Base-by-base conservation (phyloP, 345 rosid genomes). In the Rhodamnia rubescens region DNA sequence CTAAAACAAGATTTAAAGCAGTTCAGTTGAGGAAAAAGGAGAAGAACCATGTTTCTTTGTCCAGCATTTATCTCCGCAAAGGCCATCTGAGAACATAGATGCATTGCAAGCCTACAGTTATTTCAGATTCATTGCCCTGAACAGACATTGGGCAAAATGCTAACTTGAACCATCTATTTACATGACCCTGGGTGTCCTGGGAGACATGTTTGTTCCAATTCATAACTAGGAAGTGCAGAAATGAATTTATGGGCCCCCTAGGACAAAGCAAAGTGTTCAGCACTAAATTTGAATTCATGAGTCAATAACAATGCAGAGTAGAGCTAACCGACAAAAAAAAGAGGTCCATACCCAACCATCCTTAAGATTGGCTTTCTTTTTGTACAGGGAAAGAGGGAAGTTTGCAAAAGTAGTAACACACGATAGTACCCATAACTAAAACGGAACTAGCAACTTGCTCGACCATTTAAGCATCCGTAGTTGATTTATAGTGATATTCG, bases 401-500 rank as follows among this genome's bases (percentile, higher is more conserved):
- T 81, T 11, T 81, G 16, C 52, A 81, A 81, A 81, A 81, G 12
- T 44, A 24, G 24, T 54, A 49, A 81, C 47, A 69, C 13, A 2
- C 2, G 1, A 69, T 69, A 18, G 32, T 49, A 51, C 32, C 18
- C 54, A 81, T 12, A 36, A 32, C 10, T 69, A 69, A 69, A 69
- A 21, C 78, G 18, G 26, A 69, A 69, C 47, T 8, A 36, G 78
- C 47, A 18, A 69, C 26, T 69, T 5, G 47, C 47, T 36, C 47
- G 20, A 42, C 47, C 11, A 6, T 42, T 86, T 53, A 86, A 24
- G 53, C 82, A 54, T 90, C 93, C 13, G 96, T 93, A 50, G 95
- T 90, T 53, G 93, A 94, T 91, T 97, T 94, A 92, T 91, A 97
- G 91, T 96, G 99, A 87, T 91, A 94, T 84, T 97, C 98, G n/a